Evolutionary conservation across 352 stramenopile species (phyloP).

Genomic region (Globisporangium acanthophoron): DNA sequence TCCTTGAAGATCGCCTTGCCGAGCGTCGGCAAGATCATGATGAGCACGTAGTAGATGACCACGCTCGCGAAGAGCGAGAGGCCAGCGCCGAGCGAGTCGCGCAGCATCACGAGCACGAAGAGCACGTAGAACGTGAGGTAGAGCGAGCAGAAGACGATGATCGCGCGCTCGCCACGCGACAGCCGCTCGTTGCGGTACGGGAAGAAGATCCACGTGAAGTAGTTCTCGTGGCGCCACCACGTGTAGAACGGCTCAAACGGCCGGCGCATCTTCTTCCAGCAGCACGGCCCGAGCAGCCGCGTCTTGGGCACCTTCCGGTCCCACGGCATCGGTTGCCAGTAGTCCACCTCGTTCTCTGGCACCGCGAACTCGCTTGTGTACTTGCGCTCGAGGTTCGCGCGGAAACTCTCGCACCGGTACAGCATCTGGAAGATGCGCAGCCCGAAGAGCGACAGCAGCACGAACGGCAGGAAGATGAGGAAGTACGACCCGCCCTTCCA

Average conservation of each 20-base stretch:
- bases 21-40: slow-evolving; percentile 44
- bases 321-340: slow-evolving; percentile 65
- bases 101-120: slow-evolving; percentile 61
- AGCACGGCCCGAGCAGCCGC: slow-evolving; percentile 49
- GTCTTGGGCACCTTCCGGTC: slow-evolving; percentile 70
- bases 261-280: slow-evolving; percentile 56
- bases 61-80: slow-evolving; percentile 36
- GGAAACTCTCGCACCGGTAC: slow-evolving; percentile 48
- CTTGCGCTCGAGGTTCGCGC: slow-evolving; percentile 51
- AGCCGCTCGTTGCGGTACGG: slow-evolving; percentile 63
- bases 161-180: slow-evolving; percentile 43
- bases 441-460: slow-evolving; percentile 44
- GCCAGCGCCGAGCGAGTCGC: slow-evolving; percentile 26
- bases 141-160: slow-evolving; percentile 64
- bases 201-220: slow-evolving; percentile 74
- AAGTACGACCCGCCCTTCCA: slow-evolving; percentile 41
- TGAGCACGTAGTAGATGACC: slow-evolving; percentile 44
- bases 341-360: slow-evolving; percentile 62
- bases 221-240: slow-evolving; percentile 74
- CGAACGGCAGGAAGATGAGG: slow-evolving; percentile 53
- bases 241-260: slow-evolving; percentile 68
- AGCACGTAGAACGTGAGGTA: slow-evolving; percentile 77
- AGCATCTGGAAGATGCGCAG: slow-evolving; percentile 63
- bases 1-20: slow-evolving; percentile 73
- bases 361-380: slow-evolving; percentile 48